Evolutionary conservation across 2,329 filamentous ascomycete genomes (phyloP).

Genomic region (Podosphaera xanthii): DNA sequence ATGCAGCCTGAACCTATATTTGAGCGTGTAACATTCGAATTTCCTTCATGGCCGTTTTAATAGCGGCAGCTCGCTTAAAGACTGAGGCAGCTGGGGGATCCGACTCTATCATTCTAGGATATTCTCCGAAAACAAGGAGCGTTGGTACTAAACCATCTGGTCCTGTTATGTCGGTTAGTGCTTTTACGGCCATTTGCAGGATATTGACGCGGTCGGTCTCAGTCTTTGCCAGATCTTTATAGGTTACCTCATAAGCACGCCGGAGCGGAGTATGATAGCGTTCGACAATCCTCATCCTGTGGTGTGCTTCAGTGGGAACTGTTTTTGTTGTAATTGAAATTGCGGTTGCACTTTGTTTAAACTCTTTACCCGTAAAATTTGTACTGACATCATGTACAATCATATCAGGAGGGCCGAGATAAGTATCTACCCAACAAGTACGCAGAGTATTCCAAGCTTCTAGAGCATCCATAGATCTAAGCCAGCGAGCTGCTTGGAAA

Average conservation of each 20-base stretch:
- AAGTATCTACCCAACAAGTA: neutral
- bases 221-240: neutral
- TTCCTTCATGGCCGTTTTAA: too few species aligned
- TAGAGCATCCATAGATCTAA: neutral
- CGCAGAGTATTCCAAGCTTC: constrained; percentile 1
- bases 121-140: too few species aligned
- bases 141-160: too few species aligned
- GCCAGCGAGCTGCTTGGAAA: constrained; percentile 2
- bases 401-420: neutral
- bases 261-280: constrained; percentile 1
- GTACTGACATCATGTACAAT: neutral
- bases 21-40: too few species aligned
- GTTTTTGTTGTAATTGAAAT: neutral
- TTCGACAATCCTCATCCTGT: constrained; percentile 1
- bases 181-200: neutral
- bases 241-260: neutral
- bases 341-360: neutral
- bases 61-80: too few species aligned
- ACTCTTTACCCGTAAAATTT: constrained; percentile 2
- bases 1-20: too few species aligned
- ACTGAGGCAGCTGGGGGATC: too few species aligned
- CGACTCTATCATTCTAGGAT: too few species aligned
- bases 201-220: neutral
- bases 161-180: too few species aligned
- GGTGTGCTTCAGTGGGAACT: constrained; percentile 1